A percentile compares a stretch with the other conserved stretches of the same genome.
These are phyloP conservation scores for Alternaria ventricosa DNA, from an alignment of 2,329 filamentous ascomycete species.

Conservation along the genomic window DNA sequence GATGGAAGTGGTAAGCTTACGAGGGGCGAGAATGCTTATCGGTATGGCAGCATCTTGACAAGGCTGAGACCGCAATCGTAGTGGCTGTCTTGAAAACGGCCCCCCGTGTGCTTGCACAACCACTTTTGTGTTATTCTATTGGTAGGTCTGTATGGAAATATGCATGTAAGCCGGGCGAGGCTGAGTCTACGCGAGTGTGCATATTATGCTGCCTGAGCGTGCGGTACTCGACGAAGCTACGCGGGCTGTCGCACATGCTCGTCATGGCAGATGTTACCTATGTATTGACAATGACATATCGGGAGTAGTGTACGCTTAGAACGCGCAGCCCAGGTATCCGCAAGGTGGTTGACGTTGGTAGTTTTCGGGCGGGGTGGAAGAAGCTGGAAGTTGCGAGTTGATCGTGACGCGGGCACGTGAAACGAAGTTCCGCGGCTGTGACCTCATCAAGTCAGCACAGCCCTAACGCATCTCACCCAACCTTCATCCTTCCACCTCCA, in stretches of 20 bases:
- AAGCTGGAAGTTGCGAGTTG: neutral
- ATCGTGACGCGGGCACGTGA: constrained; percentile 6
- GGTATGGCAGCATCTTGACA: too few species aligned
- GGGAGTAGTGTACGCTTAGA: too few species aligned
- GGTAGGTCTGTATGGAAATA: neutral
- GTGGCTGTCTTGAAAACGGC: neutral
- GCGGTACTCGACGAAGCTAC: too few species aligned
- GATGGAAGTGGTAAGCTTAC: too few species aligned
- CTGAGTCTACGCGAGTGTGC: neutral
- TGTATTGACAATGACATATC: too few species aligned
- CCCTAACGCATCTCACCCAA: constrained; percentile 3
- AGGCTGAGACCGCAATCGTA: too few species aligned
- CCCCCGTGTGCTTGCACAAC: neutral
- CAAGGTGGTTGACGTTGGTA: too few species aligned
- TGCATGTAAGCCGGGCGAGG: neutral
- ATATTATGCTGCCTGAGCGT: too few species aligned
- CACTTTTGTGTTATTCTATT: too few species aligned
- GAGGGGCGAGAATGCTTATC: neutral
- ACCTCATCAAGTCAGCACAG: constrained; percentile 14
- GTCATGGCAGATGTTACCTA: too few species aligned
- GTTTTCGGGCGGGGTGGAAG: neutral
- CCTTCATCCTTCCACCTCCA: neutral
- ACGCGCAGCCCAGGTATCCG: too few species aligned
- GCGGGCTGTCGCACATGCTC: too few species aligned
- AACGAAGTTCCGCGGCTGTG: constrained; percentile 6